Evolutionary conservation across 768 basidiomycete genomes (phyloP), one percentile per base, ranked within the genome.

Genomic region (Podaxis sp.): DNA sequence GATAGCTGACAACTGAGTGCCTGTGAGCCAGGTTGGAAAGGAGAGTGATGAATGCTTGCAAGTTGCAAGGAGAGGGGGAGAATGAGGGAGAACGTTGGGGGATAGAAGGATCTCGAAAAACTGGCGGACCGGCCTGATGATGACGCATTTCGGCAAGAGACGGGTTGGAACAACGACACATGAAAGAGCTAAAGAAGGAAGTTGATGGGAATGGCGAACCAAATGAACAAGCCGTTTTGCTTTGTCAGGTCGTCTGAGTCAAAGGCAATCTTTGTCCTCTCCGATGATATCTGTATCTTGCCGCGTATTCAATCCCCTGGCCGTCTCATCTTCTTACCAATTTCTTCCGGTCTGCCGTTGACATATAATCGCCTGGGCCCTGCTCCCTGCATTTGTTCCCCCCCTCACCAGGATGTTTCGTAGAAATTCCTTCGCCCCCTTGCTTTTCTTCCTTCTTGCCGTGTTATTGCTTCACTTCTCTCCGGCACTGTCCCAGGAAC

Each of bases 241-340:
- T 71, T 71, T 69, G 70, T 69, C 62, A 69, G 62, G 54, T 14
- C 42, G 61, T 62, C 66, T 71, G 70, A 69, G 66, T 71, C 70
- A 71, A 68, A 23, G 42, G 28, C 36, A 58, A 50, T 64, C 63
- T 60, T 57, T 50, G 55, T 57, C 55, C 57, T 59, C 64, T 46
- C 58, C 63, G 58, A 59, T 50, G 62, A 60, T 46, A 64, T 66
- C 51, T 62, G 48, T 40, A 47, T 56, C 38, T 62, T 52, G 42
- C 35, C 21, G 27, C 48, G 21, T 36, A 52, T 50, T 42, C 28
- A 42, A 23, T 50, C 46, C 23, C 32, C n/a, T 13, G 21, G 21
- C 21, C 50, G 25, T n/a, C 27, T 51, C 13, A 23, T 47, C 16
- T 44, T 27, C 9, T 47, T 42, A 37, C 42, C 35, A 16, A 59